These are phyloP conservation scores for Curvularia spicifera DNA, from an alignment of 2,329 filamentous ascomycete genomes.

Conservation along the genomic window DNA sequence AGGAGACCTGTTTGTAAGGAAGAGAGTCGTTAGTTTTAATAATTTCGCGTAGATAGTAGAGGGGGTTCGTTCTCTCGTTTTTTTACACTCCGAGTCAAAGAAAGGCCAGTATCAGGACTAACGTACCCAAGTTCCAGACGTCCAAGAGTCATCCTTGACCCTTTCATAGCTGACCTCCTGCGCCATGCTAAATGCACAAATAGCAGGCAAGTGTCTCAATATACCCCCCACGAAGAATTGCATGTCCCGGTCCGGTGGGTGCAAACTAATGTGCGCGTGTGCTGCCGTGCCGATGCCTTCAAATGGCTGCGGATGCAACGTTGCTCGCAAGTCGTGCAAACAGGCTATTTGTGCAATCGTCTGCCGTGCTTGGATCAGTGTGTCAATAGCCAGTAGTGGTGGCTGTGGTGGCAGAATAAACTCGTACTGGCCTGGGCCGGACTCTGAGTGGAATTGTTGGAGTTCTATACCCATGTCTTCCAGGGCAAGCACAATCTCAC, in stretches of 20 bases:
- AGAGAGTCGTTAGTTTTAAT: not conserved
- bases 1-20: constrained; percentile 70
- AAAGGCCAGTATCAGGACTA: not conserved
- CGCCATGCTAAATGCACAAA: constrained; percentile 73
- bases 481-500: constrained; percentile 69
- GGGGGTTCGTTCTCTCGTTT: too few species aligned
- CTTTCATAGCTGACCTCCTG: constrained; percentile 72
- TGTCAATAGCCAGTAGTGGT: constrained; percentile 73
- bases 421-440: constrained; percentile 77
- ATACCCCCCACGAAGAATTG: constrained; percentile 74
- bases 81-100: too few species aligned
- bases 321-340: constrained; percentile 68
- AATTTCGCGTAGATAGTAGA: not conserved
- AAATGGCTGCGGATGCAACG: constrained; percentile 76
- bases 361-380: constrained; percentile 72
- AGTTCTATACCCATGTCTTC: constrained; percentile 68
- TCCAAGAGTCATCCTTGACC: constrained; percentile 66
- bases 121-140: constrained; percentile 11
- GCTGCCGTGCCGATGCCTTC: constrained; percentile 67
- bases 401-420: constrained; percentile 70
- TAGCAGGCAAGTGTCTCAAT: constrained; percentile 67
- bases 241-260: constrained; percentile 61
- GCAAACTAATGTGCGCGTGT: constrained; percentile 74
- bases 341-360: constrained; percentile 70
- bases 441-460: constrained; percentile 77